Evolutionary conservation across 371 early-diverging fungal species (phyloP).

Genomic region (Mucor sp.): DNA sequence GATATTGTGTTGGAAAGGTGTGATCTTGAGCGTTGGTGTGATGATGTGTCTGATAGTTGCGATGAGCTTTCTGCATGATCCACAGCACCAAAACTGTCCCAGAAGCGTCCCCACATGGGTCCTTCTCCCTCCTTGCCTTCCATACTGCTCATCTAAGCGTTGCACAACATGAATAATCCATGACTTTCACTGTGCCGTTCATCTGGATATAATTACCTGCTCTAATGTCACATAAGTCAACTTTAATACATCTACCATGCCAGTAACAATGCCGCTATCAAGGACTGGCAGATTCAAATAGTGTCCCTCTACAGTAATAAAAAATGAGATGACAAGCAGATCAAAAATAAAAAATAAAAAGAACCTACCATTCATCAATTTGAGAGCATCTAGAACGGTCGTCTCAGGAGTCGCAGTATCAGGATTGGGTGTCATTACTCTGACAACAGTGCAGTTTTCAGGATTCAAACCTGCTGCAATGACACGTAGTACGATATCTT

Average conservation of each 20-base stretch:
- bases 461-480: conserved; percentile 92
- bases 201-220: conserved; percentile 43
- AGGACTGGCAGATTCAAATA: conserved; percentile 96
- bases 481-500: conserved; percentile 91
- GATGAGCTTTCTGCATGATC: conserved; percentile 52
- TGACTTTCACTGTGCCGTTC: not conserved
- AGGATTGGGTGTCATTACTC: conserved; percentile 96
- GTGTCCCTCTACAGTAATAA: conserved; percentile 44
- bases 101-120: conserved; percentile 49
- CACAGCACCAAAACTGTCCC: conserved; percentile 47
- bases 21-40: conserved; percentile 24
- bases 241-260: conserved; percentile 91
- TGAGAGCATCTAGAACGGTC: conserved; percentile 87
- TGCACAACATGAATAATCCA: not conserved
- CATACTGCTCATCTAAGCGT: conserved; percentile 5
- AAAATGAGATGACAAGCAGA: not conserved
- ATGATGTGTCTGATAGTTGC: conserved; percentile 35
- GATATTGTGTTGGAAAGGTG: conserved; percentile 24
- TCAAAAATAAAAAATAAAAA: not conserved
- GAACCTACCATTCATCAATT: conserved; percentile 82
- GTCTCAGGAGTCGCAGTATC: conserved; percentile 81
- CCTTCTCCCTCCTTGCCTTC: conserved; percentile 26
- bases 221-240: conserved; percentile 84
- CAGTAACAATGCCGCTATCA: conserved; percentile 73
- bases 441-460: conserved; percentile 81